phyloP scores from a whole-genome alignment of 2,329 filamentous ascomycete genomes.

The Aurifilum marmelostoma region DNA sequence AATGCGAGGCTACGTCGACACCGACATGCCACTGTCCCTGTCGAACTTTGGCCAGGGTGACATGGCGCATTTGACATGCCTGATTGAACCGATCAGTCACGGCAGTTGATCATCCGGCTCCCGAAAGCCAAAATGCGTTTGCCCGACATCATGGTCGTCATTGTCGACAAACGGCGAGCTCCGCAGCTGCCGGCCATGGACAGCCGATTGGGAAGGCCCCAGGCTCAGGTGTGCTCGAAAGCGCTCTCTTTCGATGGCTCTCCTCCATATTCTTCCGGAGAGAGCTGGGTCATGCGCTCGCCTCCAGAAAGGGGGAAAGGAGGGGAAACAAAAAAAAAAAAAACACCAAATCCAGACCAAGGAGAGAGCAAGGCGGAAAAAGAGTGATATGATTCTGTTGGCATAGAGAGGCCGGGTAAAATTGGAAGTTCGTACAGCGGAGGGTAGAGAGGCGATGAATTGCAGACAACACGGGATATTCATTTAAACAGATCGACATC shows the following conservation, averaged over 20 bases:
- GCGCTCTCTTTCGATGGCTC: constrained; percentile 3
- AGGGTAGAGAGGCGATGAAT: background rate
- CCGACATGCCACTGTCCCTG: background rate
- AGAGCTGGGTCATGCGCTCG: background rate
- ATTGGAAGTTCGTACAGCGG: background rate
- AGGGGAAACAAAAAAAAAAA: background rate
- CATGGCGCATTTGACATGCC: constrained; percentile 9
- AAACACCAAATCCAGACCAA: constrained; percentile 1
- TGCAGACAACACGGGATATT: background rate
- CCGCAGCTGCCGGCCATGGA: background rate
- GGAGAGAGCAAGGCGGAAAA: background rate
- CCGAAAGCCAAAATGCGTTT: constrained; percentile 14
- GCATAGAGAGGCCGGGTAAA: background rate
- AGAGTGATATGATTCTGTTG: constrained; percentile 15
- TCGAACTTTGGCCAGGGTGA: background rate
- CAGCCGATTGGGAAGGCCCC: background rate
- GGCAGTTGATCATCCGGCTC: constrained; percentile 28
- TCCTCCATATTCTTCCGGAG: constrained; percentile 5
- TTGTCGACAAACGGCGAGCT: background rate
- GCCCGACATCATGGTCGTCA: background rate
- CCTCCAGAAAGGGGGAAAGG: too few species aligned
- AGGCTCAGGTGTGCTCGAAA: background rate
- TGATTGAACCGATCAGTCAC: constrained; percentile 26
- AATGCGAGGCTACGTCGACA: constrained; percentile 12
- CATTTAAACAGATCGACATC: background rate